Evolutionary conservation across 2,329 filamentous ascomycete genomes (phyloP), one percentile per base, ranked within the genome.

Genomic region (Exophiala dermatitidis): DNA sequence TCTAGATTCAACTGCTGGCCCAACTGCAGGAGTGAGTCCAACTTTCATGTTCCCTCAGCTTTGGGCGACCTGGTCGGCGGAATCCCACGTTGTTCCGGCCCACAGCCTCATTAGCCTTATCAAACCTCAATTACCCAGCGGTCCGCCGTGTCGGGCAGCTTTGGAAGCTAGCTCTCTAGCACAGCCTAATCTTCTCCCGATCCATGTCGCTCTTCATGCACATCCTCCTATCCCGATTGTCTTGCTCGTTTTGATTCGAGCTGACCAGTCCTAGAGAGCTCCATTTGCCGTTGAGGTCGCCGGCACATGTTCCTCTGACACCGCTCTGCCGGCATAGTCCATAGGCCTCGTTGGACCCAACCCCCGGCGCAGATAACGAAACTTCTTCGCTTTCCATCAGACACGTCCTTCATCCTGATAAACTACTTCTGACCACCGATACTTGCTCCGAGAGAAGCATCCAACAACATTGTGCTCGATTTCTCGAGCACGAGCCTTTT

Each of bases 1-100:
- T 38, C 36, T 38, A 12, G 10, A 5, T 19, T 19, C 19, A 19
- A 19, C 19, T 19, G 19, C 19, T 19, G 19, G 19, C 19, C 19
- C 19, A 19, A 19, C 19, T 19, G 19, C 19, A 19, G 19, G 10
- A 41, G 38, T 41, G 38, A 26, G 38, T 12, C 28, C 12, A 5
- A 26, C 38, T 7, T 28, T 41, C 12, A 41, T 5, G 3, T 41
- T 41, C 38, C 38, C 19, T 19, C 19, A 19, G 19, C 19, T 41
- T 41, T 28, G 26, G 38, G 19, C n/a, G 43, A 50, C 47, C 52
- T 46, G 30, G 31, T 53, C 46, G 53, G 51, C 46, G 53, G 50
- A 55, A 45, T 56, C 57, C 57, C 57, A 59, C 57, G 57, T 56
- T 59, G 46, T 56, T 59, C 57, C 53, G 57, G 41, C 38, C 50